phyloP scores from a whole-genome alignment of 208 protist species.

The Leishmania braziliensis region DNA sequence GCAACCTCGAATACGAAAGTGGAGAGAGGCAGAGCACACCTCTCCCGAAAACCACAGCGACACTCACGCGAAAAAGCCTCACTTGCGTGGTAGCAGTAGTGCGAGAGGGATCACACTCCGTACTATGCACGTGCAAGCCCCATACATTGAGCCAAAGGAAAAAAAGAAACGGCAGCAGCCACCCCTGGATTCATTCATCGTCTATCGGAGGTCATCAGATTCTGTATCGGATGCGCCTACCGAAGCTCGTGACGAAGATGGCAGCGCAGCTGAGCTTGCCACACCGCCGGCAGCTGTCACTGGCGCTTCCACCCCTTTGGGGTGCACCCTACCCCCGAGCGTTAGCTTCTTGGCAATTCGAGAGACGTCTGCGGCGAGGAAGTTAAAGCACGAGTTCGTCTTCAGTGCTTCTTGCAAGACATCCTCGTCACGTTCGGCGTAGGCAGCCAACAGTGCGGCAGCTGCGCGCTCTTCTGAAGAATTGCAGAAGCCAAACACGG shows the following conservation, averaged over 20 bases:
- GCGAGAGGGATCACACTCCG: neutral
- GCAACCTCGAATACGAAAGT: neutral
- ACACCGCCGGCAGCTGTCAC: neutral
- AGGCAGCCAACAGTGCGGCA: constrained; percentile 46
- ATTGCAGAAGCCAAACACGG: constrained; percentile 61
- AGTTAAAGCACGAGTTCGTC: constrained; percentile 54
- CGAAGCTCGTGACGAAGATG: constrained; percentile 6
- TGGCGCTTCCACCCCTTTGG: neutral
- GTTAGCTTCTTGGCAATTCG: constrained; percentile 67
- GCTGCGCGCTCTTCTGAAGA: constrained; percentile 61
- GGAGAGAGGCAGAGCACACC: neutral
- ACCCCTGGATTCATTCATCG: neutral
- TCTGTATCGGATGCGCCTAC: constrained; percentile 21
- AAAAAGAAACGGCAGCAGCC: neutral
- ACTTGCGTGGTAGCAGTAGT: neutral
- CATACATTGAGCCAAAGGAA: neutral
- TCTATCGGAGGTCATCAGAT: constrained; percentile 30
- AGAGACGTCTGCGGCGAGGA: constrained; percentile 67
- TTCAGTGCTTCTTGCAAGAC: constrained; percentile 55
- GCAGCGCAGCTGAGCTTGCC: neutral
- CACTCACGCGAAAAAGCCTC: neutral
- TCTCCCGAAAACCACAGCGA: neutral
- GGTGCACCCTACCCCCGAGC: constrained; percentile 26
- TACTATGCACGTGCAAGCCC: neutral
- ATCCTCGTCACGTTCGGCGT: constrained; percentile 69